These are phyloP conservation scores for Pseudogymnoascus sp. DNA, from an alignment of 2,329 filamentous ascomycete genomes.

Conservation along the genomic window DNA sequence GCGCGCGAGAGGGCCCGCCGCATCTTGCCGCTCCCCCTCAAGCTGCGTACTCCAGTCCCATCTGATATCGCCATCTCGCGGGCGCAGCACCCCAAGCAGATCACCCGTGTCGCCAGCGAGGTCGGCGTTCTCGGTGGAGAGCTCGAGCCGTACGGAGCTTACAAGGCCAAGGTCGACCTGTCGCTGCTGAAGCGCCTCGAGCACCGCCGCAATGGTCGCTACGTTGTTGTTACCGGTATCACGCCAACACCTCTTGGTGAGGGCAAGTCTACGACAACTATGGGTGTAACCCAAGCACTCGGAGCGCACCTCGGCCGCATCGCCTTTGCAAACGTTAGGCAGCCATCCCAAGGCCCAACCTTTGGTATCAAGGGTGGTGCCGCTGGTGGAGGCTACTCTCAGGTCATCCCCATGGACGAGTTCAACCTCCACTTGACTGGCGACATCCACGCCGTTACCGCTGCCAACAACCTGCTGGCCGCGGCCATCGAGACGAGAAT, in stretches of 20 bases:
- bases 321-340: conserved; percentile 92
- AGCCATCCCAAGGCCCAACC: conserved; percentile 93
- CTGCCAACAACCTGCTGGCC: conserved; percentile 92
- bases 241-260: conserved; percentile 94
- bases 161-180: conserved; percentile 93
- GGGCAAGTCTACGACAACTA: conserved; percentile 96
- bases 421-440: conserved; percentile 98
- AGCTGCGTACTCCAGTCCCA: conserved; percentile 72
- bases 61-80: conserved; percentile 91
- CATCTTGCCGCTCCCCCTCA: conserved; percentile 76
- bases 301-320: conserved; percentile 81
- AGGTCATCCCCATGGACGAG: conserved; percentile 99
- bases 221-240: conserved; percentile 89
- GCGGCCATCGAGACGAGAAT: conserved; percentile 96
- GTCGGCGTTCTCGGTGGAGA: conserved; percentile 83
- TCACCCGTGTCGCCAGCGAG: conserved; percentile 76
- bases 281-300: conserved; percentile 88
- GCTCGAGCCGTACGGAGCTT: conserved; percentile 86
- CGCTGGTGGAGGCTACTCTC: conserved; percentile 93
- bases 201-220: conserved; percentile 81
- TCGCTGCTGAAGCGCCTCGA: conserved; percentile 71
- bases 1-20: conserved; percentile 73
- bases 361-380: conserved; percentile 99
- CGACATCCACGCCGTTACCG: conserved; percentile 94
- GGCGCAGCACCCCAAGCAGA: conserved; percentile 82